Conservation (phyloP, 257 asterid genomes). For the Solanum arcanum region DNA sequence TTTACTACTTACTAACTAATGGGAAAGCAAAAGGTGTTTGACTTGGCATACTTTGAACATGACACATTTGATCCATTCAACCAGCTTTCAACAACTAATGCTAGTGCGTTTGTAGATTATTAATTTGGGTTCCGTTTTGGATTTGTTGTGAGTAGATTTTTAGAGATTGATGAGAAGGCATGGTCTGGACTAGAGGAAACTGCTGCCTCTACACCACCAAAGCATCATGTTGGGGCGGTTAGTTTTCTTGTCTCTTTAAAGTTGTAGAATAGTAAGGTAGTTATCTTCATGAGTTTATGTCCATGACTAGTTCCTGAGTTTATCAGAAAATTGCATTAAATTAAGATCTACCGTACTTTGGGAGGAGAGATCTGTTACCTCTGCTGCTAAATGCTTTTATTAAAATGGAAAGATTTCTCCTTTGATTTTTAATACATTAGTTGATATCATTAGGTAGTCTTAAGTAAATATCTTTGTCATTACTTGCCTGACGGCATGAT, state of each 20-base stretch:
- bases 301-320: not conserved
- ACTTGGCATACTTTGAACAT: not conserved
- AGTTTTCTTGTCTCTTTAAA: constrained; percentile 13
- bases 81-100: not conserved
- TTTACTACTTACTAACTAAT: not conserved
- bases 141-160: constrained; percentile 27
- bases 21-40: not conserved
- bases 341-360: not conserved
- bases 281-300: not conserved
- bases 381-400: not conserved
- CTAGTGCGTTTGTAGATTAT: not conserved
- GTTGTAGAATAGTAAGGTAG: not conserved
- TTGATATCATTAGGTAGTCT: not conserved
- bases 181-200: constrained; percentile 88
- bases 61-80: not conserved
- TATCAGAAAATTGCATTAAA: not conserved
- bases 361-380: not conserved
- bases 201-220: constrained; percentile 42
- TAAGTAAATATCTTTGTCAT: not conserved
- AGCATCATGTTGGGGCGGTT: constrained; percentile 81
- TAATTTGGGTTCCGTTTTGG: not conserved
- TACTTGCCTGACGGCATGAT: not conserved
- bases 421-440: not conserved
- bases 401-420: not conserved
- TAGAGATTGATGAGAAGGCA: constrained; percentile 58